Base-by-base conservation (phyloP, 106 monocot genomes). In the Alisma plantagoaquatica region DNA sequence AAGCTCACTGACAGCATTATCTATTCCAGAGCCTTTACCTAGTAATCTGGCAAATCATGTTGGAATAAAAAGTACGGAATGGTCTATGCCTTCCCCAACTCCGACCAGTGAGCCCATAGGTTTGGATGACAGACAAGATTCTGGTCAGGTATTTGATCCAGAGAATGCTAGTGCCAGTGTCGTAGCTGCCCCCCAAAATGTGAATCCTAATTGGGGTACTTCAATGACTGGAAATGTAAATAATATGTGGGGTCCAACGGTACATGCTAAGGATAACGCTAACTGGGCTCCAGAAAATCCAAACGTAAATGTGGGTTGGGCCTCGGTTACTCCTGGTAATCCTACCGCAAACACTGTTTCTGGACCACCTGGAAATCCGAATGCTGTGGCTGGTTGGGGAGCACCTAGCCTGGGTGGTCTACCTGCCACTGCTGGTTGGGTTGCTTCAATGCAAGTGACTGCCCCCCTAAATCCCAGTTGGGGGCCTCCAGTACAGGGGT, bases 261-360 rank as follows among this genome's bases (percentile, higher is more conserved):
- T 23, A 18, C 69, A 51, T 21, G 69, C 30, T 53, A 53, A 17
- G 31, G 10, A 43, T 19, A 51, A 21, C n/a, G 31, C 38, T 17
- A 60, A 63, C 8, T 84, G 60, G 35, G 60, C 72, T 24, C 83
- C 70, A 41, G 75, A 71, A 51, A 68, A 52, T 59, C 56, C 54
- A 32, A 57, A 70, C 33, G 33, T 77, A 57, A 27, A 43, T 45
- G 23, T 65, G 32, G 69, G 52, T 66, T 59, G 74, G 61, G 30
- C 42, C 24, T 30, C 61, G 28, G 64, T 65, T 20, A 16, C 31
- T 3, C 71, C 49, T 30, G 70, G 46, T 27, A 66, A 53, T 57
- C 27, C 67, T 22, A 54, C 33, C 54, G 17, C 61, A 49, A 70
- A 54, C 23, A 27, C 46, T 44, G 16, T 32, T 29, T 49, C 57